Conservation (phyloP, 352 stramenopile species). For the Phytopythium vexans region DNA sequence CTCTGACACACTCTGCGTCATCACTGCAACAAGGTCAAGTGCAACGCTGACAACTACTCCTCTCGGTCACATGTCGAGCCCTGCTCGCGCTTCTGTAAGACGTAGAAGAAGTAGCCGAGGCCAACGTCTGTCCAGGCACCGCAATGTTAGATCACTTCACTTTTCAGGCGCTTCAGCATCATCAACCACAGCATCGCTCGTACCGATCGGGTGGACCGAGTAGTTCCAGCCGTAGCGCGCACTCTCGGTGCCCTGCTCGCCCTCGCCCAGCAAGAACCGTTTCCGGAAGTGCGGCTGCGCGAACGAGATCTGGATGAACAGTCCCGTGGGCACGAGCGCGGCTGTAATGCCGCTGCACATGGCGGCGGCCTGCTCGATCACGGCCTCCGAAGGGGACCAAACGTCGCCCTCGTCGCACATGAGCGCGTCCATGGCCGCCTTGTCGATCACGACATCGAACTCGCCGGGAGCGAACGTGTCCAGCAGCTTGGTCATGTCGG, state of each 20-base stretch:
- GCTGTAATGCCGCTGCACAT: conserved; percentile 53
- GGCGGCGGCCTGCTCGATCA: conserved; percentile 39
- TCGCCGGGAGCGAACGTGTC: conserved; percentile 28
- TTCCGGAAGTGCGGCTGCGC: conserved; percentile 80
- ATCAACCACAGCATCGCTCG: background rate
- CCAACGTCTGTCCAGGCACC: conserved; percentile 32
- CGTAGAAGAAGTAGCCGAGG: conserved; percentile 63
- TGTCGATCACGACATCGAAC: conserved; percentile 84
- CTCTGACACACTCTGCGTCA: background rate
- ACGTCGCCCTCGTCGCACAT: conserved; percentile 74
- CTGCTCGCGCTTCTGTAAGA: conserved; percentile 31
- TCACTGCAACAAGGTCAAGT: background rate
- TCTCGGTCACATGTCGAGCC: no score
- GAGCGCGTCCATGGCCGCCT: conserved; percentile 83
- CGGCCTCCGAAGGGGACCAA: conserved; percentile 54
- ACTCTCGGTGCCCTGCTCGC: conserved; percentile 23
- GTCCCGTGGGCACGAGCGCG: conserved; percentile 39
- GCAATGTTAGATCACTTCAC: conserved; percentile 4
- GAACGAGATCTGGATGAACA: conserved; percentile 80
- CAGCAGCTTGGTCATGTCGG: conserved; percentile 53
- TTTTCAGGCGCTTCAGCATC: background rate
- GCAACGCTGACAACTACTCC: no score
- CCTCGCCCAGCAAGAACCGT: conserved; percentile 49
- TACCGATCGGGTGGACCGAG: conserved; percentile 52
- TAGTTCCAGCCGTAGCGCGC: conserved; percentile 44